Conservation (phyloP, 331 rosid species). For the Spiraea crenata region DNA sequence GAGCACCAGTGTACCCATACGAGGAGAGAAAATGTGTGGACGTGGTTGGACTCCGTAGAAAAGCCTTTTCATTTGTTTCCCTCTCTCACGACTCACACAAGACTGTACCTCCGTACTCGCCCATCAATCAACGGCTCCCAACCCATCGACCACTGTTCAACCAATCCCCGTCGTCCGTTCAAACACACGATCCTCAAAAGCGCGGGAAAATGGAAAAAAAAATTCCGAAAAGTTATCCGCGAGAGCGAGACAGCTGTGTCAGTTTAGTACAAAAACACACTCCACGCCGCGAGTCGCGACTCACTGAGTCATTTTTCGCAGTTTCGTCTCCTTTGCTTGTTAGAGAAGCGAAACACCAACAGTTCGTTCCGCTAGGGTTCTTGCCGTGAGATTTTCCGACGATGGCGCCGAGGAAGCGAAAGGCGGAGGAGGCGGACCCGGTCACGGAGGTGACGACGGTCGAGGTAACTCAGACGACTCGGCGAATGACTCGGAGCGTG, state of each 20-base stretch:
- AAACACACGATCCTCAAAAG: slow-evolving; percentile 2
- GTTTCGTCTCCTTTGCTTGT: not conserved
- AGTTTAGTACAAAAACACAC: not conserved
- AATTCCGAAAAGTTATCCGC: not conserved
- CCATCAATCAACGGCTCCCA: slow-evolving; percentile 7
- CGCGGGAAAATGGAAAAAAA: slow-evolving; percentile 41
- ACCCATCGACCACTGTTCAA: not conserved
- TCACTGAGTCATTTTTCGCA: not conserved
- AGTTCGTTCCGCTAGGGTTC: not conserved
- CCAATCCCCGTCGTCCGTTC: slow-evolving; percentile 27
- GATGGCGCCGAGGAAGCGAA: slow-evolving; percentile 50
- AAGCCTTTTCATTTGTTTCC: slow-evolving; percentile 2
- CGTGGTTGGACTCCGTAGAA: not conserved
- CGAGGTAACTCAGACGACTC: slow-evolving; percentile 35
- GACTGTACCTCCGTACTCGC: not conserved
- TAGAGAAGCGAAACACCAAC: not conserved
- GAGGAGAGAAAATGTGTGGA: not conserved
- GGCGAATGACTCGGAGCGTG: slow-evolving; percentile 17
- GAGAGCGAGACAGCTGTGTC: slow-evolving; percentile 10
- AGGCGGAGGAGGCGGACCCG: slow-evolving; percentile 16
- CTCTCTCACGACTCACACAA: not conserved
- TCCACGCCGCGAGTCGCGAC: too few species aligned
- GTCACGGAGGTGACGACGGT: slow-evolving; percentile 13
- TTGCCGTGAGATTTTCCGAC: not conserved
- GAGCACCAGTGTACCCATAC: not conserved